Base-by-base conservation (phyloP, 2,329 filamentous ascomycete genomes). In the Cladosporium oxysporum region DNA sequence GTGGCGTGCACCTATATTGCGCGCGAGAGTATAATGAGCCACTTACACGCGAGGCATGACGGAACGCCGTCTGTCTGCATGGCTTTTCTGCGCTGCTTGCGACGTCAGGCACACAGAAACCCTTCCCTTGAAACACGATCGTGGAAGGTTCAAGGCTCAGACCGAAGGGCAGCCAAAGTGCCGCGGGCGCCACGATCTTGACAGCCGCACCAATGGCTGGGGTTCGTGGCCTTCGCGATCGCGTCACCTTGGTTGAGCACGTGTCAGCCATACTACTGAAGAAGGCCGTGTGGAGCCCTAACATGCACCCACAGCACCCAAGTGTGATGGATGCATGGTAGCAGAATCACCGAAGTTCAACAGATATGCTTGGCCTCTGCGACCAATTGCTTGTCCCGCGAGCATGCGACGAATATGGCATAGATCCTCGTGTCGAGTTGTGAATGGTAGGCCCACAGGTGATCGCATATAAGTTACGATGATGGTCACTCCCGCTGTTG, bases 261-360 rank as follows among this genome's bases (percentile, higher is more conserved):
- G 41, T 47, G 41, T 47, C 3, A n/a, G 21, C 41, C 21, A 21
- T 10, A 47, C 10, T 3, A 10, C 41, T 47, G 41, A 11, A 21
- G 41, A 47, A 21, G 41, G 8, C n/a, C 11, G n/a, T 62, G 50
- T 63, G 61, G 61, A 63, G 50, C 61, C 50, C 50, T 26, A 26
- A 29, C 41, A 62, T 37, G 59, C 59, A 62, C 11, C 61, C 14
- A 53, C 31, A 35, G 59, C 59, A 62, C 11, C 61, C 14, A 53
- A 44, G 50, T 28, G 26, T 52, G 26, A 47, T 63, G 49, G 16
- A n/a, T 28, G 18, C 35, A 26, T 37, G 29, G 49, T 33, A 44
- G 26, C 50, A 57, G 28, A 50, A 21, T 55, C 33, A 53, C 60
- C 61, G 49, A 55, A 63, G 61, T 57, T 63, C 61, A 63, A 53